These are phyloP conservation scores for Mycena pura DNA, from an alignment of 768 basidiomycete genomes.

Conservation along the genomic window DNA sequence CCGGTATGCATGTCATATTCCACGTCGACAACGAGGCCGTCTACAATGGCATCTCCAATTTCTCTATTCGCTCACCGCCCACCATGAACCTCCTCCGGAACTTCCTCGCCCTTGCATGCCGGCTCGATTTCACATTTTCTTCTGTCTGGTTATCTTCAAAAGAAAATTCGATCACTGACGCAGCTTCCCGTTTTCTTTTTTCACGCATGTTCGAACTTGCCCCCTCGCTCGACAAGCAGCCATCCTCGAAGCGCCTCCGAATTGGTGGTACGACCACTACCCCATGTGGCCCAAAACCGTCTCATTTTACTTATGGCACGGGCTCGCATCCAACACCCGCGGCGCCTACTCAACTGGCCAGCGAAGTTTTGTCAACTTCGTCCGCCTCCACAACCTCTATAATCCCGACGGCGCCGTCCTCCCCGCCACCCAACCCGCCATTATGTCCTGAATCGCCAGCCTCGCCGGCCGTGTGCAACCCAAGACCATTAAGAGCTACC, in stretches of 20 bases:
- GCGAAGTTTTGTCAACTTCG: conserved; percentile 35
- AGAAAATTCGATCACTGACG: too few relatives aligned
- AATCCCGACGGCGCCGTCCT: not conserved
- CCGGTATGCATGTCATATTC: conserved; percentile 17
- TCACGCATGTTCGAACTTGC: conserved; percentile 32
- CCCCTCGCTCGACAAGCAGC: conserved; percentile 23
- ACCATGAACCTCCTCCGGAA: conserved; percentile 27
- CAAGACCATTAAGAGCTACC: too few relatives aligned
- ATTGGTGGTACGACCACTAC: conserved; percentile 27
- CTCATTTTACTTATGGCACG: too few relatives aligned
- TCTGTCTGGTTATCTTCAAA: too few relatives aligned
- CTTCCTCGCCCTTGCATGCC: too few relatives aligned
- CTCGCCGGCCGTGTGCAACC: too few relatives aligned
- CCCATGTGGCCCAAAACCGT: not conserved
- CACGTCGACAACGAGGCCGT: too few relatives aligned
- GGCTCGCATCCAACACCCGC: conserved; percentile 37
- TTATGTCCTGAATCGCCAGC: conserved; percentile 33
- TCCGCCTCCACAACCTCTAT: conserved; percentile 22
- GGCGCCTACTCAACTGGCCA: conserved; percentile 38
- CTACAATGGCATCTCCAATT: not conserved
- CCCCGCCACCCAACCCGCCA: conserved; percentile 17
- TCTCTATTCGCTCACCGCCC: not conserved
- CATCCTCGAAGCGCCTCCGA: conserved; percentile 26
- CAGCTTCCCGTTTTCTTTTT: too few relatives aligned
- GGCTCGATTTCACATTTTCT: too few relatives aligned